Base-by-base conservation (phyloP, 2,329 filamentous ascomycete species). In the Xylariaceae sp. region DNA sequence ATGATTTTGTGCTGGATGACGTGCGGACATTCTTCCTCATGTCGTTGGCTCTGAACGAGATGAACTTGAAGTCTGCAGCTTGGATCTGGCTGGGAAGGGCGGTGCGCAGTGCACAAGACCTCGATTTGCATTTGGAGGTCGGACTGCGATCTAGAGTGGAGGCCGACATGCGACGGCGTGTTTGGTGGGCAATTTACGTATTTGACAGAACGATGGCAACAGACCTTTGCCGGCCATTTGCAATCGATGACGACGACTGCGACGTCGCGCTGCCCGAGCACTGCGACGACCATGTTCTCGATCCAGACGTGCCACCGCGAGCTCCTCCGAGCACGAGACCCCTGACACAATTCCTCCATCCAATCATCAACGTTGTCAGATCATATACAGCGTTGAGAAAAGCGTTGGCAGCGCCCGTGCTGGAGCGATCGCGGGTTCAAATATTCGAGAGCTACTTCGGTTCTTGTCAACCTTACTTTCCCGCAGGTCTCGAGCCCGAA, bases 181-280 rank as follows among this genome's bases (percentile, higher is more conserved):
- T 94, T 2, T 99, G 93, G 93, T 99, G 94, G 91, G 84, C 89
- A 13, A 83, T 96, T 51, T 97, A 97, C 71, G 83, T 90, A 42
- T 84, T 92, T 73, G 94, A 99, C 72, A 84, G 91, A 56, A 80
- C 89, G 22, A 74, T 95, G 45, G 86, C 90, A 0, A 75, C 96
- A 12, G 92, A 96, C 66, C 78, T 91, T 33, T 89, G 90, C 9
- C 84, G 88, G 46, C 90, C 93, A 0, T 82, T 89, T 50, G 72
- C 92, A 58, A 96, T 97, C 64, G 81, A 92, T 64, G 93, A 97
- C 62, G 80, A 83, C 31, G 93, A 97, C 69, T 96, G 90, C 73
- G 90, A 97, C 60, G 86, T 92, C 6, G 78, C 82, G 18, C 80
- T 96, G 22, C 93, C 93, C 0, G 86, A 86, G 19, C 82, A 88